phyloP scores from a whole-genome alignment of 2,329 filamentous ascomycete genomes.

The Nemania sp. region DNA sequence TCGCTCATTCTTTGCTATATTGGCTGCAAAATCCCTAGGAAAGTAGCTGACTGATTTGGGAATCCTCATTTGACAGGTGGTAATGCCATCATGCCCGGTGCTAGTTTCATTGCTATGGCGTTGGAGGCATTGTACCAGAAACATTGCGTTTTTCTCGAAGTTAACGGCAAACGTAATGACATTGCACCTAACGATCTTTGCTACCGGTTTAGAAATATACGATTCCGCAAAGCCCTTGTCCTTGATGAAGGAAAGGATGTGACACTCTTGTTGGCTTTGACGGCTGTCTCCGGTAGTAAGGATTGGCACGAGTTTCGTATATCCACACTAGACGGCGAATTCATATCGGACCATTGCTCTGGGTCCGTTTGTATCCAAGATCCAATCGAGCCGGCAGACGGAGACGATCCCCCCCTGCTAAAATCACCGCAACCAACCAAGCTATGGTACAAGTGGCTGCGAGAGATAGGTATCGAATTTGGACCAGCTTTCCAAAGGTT shows the following conservation, averaged over 20 bases:
- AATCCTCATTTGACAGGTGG: not conserved
- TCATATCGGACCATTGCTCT: constrained; percentile 38
- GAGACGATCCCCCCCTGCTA: not conserved
- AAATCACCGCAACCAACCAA: not conserved
- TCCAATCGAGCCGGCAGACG: constrained; percentile 20
- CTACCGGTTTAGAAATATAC: constrained; percentile 43
- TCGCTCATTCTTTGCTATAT: not conserved
- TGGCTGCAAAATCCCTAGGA: not conserved
- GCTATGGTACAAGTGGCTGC: constrained; percentile 49
- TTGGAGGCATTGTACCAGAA: constrained; percentile 49
- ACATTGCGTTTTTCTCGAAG: constrained; percentile 5
- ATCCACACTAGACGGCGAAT: constrained; percentile 15
- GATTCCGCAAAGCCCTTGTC: constrained; percentile 13
- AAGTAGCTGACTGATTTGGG: not conserved
- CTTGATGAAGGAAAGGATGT: constrained; percentile 39
- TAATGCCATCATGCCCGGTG: constrained; percentile 53
- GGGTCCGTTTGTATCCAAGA: constrained; percentile 42
- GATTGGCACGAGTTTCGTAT: constrained; percentile 48
- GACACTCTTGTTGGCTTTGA: constrained; percentile 27
- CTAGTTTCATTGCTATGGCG: constrained; percentile 52
- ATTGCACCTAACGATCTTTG: constrained; percentile 28
- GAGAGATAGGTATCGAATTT: constrained; percentile 49
- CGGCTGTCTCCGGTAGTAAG: constrained; percentile 19
- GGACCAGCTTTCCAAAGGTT: constrained; percentile 44
- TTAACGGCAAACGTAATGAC: not conserved